Evolutionary conservation across 345 rosid species (phyloP).

Genomic region (Melaleuca quinquenervia): DNA sequence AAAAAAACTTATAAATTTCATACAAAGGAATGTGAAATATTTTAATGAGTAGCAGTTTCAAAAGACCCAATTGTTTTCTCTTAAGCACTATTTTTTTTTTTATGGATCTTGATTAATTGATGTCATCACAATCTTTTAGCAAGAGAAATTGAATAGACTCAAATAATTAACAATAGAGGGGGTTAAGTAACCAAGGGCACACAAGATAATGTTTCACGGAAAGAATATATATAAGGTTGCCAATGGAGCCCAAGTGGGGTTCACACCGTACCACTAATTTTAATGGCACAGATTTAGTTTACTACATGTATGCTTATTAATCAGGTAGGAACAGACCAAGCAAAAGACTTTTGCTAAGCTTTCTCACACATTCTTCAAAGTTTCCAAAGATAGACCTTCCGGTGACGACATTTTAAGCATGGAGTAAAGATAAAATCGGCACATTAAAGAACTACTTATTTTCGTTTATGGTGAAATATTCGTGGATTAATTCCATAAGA

Average conservation of each 20-base stretch:
- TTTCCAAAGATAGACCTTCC: neutral
- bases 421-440: neutral
- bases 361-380: neutral
- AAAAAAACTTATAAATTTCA: neutral
- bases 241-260: neutral
- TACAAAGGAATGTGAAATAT: neutral
- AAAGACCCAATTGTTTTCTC: neutral
- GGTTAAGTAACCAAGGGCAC: neutral
- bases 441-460: neutral
- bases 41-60: neutral
- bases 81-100: neutral
- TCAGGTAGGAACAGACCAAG: neutral
- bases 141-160: neutral
- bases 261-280: neutral
- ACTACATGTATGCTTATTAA: neutral
- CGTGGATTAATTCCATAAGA: neutral
- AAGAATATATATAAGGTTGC: neutral
- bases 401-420: neutral
- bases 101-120: neutral
- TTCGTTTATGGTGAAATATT: neutral
- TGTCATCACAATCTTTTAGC: neutral
- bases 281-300: neutral
- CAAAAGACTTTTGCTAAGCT: neutral
- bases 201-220: neutral
- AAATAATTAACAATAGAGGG: neutral